These are phyloP conservation scores for Striga hermonthica DNA, from an alignment of 305 asterid species.

Conservation along the genomic window DNA sequence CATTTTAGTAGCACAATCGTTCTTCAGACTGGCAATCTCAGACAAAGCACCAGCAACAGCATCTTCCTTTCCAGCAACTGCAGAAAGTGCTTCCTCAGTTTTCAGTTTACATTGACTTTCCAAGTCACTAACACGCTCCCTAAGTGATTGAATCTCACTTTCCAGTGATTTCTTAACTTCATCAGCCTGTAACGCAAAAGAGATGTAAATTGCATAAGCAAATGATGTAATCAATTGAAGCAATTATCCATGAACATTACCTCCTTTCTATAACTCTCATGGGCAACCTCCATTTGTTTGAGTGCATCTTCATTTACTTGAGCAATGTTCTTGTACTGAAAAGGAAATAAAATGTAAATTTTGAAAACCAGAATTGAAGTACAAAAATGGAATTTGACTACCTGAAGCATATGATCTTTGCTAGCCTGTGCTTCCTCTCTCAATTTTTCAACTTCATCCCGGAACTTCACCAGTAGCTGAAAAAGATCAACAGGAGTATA, in stretches of 20 bases:
- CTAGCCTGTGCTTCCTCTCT: constrained; percentile 62
- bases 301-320: constrained; percentile 81
- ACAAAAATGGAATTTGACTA: constrained; percentile 24
- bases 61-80: constrained; percentile 69
- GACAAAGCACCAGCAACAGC: constrained; percentile 64
- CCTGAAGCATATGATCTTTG: constrained; percentile 89
- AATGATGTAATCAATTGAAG: constrained; percentile 7
- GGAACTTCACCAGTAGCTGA: constrained; percentile 47
- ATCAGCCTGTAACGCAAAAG: constrained; percentile 45
- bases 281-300: constrained; percentile 61
- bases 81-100: constrained; percentile 67
- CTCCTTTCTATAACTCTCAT: constrained; percentile 66
- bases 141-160: constrained; percentile 56
- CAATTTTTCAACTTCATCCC: constrained; percentile 60
- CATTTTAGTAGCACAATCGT: constrained; percentile 61
- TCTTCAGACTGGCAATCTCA: constrained; percentile 64
- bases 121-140: constrained; percentile 58
- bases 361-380: constrained; percentile 21
- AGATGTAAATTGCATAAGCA: constrained; percentile 19
- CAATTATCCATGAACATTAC: constrained; percentile 33
- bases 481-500: constrained; percentile 21
- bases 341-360: constrained; percentile 32
- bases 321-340: constrained; percentile 87
- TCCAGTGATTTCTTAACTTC: constrained; percentile 63
- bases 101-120: constrained; percentile 59